A percentile compares a stretch with the other conserved stretches of the same genome.
Conservation (phyloP, 1,284 basidiomycete species). For the Phellinidium pouzarii region DNA sequence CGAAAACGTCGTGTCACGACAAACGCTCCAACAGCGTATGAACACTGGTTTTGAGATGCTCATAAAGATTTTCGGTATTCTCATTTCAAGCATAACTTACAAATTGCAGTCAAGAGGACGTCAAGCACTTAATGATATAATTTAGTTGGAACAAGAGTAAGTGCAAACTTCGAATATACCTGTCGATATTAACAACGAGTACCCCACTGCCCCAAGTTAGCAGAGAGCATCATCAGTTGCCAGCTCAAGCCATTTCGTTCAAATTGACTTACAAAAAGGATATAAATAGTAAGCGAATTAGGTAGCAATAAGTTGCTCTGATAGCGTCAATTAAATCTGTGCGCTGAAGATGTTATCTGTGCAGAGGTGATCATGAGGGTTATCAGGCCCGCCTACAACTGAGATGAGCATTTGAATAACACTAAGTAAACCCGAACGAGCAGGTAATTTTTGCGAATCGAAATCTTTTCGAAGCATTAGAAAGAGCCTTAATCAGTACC, state of each 20-base stretch:
- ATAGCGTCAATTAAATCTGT: background rate
- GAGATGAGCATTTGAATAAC: background rate
- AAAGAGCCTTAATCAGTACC: background rate
- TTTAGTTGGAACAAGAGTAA: background rate
- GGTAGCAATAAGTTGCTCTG: background rate
- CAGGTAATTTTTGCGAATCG: conserved; percentile 15
- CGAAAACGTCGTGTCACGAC: conserved; percentile 8
- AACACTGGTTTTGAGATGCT: background rate
- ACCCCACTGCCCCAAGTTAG: background rate
- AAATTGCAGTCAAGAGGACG: conserved; percentile 1
- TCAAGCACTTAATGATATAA: conserved; percentile 6
- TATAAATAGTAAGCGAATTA: background rate
- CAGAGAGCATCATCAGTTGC: background rate
- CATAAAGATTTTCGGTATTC: background rate
- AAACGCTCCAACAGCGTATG: conserved; percentile 5
- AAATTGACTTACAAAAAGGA: background rate
- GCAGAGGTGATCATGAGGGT: conserved; percentile 21
- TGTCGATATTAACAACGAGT: background rate
- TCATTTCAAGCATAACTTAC: background rate
- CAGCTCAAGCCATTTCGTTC: background rate
- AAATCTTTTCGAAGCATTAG: conserved; percentile 4
- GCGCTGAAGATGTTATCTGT: conserved; percentile 20
- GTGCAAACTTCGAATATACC: background rate
- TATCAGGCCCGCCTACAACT: conserved; percentile 5
- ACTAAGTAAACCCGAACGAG: conserved; percentile 1